Percentiles rank a stretch among this genome's conserved stretches.
Evolutionary conservation across 2,329 filamentous ascomycete genomes (phyloP).

Genomic region (Colletotrichum higginsianum): DNA sequence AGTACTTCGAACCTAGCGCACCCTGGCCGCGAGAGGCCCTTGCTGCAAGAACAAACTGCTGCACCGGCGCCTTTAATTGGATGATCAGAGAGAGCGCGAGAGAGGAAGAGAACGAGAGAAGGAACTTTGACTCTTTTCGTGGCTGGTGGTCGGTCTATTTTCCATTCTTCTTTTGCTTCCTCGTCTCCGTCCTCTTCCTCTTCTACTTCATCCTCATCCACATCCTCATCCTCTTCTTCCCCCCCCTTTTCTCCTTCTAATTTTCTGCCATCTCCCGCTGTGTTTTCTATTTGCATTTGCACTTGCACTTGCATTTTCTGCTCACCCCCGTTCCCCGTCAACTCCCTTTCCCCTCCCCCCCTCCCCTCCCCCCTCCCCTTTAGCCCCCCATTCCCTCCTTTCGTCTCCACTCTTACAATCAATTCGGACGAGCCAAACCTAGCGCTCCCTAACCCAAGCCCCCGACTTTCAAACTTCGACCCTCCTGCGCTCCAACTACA

Average conservation of each 20-base stretch:
- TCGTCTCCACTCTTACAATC: conserved; percentile 41
- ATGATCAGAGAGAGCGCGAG: background rate
- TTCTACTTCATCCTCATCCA: background rate
- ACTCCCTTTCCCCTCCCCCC: conserved; percentile 1
- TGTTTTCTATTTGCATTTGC: conserved; percentile 4
- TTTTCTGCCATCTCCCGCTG: no score
- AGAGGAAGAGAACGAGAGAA: background rate
- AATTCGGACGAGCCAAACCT: conserved; percentile 41
- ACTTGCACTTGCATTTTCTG: conserved; percentile 29
- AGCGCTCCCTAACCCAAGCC: conserved; percentile 37
- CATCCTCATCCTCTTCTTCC: background rate
- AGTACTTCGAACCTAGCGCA: conserved; percentile 25
- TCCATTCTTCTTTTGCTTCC: conserved; percentile 2
- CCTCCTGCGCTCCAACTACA: conserved; percentile 40
- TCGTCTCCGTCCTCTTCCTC: background rate
- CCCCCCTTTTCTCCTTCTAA: no score
- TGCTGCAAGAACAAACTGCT: conserved; percentile 36
- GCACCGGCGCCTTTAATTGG: conserved; percentile 21
- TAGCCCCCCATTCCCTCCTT: conserved; percentile 14
- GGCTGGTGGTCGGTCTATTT: conserved; percentile 12
- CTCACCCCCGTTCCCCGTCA: conserved; percentile 36
- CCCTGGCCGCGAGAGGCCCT: conserved; percentile 36
- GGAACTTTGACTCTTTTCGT: conserved; percentile 11
- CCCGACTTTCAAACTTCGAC: conserved; percentile 38
- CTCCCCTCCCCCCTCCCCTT: background rate